A percentile compares a stretch with the other conserved stretches of the same genome.
Conservation (phyloP, 371 early-diverging fungal species). For the Mortierella sp. region DNA sequence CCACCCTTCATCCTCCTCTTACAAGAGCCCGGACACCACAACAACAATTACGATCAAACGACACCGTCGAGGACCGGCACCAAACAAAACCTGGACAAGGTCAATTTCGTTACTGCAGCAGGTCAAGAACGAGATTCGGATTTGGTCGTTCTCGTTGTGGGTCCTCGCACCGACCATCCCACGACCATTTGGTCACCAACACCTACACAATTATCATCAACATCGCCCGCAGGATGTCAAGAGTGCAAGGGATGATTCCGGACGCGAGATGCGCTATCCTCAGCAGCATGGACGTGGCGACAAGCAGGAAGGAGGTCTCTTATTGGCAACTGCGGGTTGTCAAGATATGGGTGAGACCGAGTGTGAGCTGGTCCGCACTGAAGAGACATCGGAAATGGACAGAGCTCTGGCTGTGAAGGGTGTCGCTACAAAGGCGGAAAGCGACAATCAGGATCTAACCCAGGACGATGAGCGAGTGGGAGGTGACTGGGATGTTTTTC, state of each 20-base stretch:
- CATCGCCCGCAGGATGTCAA: background rate
- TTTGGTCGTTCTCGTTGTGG: slow-evolving; percentile 28
- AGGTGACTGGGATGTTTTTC: background rate
- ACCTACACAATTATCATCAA: background rate
- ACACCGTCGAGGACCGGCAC: background rate
- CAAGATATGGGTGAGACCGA: background rate
- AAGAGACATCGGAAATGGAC: background rate
- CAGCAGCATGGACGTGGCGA: background rate
- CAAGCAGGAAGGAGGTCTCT: background rate
- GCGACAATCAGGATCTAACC: background rate
- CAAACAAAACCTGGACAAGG: background rate
- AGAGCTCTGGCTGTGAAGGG: background rate
- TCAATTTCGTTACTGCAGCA: slow-evolving; percentile 1
- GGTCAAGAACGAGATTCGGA: slow-evolving; percentile 20
- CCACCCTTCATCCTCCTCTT: background rate
- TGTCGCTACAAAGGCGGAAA: background rate
- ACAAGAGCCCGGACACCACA: background rate
- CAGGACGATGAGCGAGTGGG: background rate
- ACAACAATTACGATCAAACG: background rate
- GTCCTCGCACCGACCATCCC: slow-evolving; percentile 23
- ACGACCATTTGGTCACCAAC: background rate
- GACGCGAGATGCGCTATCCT: background rate
- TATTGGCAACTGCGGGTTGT: background rate
- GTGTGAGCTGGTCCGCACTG: background rate
- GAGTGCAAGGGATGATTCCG: background rate